phyloP scores from a whole-genome alignment of 371 early-diverging fungal genomes.

The Phascolomyces articulosus region DNA sequence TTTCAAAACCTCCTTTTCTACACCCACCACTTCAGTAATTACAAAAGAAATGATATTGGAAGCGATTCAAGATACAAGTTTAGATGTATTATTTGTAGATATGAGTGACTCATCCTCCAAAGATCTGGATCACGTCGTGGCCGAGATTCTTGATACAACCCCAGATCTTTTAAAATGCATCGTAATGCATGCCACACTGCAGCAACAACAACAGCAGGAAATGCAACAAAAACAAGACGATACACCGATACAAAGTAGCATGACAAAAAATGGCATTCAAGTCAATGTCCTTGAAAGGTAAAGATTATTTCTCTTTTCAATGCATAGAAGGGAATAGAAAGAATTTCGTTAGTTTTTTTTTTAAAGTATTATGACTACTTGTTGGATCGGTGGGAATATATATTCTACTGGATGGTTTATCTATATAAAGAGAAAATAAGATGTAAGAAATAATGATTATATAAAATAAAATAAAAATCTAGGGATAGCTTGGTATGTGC shows the following conservation, averaged over 20 bases:
- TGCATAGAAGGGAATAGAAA: too few species aligned
- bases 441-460: too few species aligned
- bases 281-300: constrained; percentile 16
- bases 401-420: too few species aligned
- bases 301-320: too few species aligned
- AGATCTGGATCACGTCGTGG: constrained; percentile 14
- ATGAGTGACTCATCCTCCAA: background rate
- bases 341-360: too few species aligned
- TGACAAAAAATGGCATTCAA: constrained; percentile 25
- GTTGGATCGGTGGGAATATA: too few species aligned
- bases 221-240: constrained; percentile 14
- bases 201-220: background rate
- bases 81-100: constrained; percentile 2
- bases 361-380: too few species aligned
- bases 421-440: too few species aligned
- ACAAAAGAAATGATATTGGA: too few species aligned
- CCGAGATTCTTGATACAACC: constrained; percentile 8
- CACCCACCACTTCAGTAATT: too few species aligned
- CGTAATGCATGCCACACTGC: constrained; percentile 11
- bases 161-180: constrained; percentile 19
- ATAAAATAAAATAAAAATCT: too few species aligned
- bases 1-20: background rate
- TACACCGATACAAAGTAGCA: constrained; percentile 34
- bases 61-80: background rate
- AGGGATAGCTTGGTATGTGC: constrained; percentile 15